These are phyloP conservation scores for Rickenella mellea DNA, from an alignment of 768 basidiomycete genomes.

Conservation along the genomic window DNA sequence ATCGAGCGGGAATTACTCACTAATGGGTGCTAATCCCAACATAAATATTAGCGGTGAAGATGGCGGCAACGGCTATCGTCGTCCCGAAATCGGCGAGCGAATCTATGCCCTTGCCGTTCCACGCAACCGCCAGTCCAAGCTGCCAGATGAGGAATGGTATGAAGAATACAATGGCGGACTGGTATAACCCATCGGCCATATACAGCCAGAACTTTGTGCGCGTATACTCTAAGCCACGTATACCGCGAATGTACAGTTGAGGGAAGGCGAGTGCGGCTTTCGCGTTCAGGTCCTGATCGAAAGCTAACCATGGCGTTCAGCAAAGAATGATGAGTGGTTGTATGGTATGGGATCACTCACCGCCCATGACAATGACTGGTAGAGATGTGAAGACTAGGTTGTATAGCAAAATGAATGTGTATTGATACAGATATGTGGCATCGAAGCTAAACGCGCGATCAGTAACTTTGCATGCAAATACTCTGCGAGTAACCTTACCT, in stretches of 20 bases:
- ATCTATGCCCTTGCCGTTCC: slow-evolving; percentile 73
- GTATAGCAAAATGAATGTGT: slow-evolving; percentile 87
- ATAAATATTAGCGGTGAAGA: slow-evolving; percentile 81
- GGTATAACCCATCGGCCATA: slow-evolving; percentile 92
- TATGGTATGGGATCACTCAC: slow-evolving; percentile 28
- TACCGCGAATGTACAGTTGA: slow-evolving; percentile 91
- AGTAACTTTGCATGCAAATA: slow-evolving; percentile 7
- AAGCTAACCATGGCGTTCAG: slow-evolving; percentile 46
- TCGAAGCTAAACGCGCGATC: slow-evolving; percentile 55
- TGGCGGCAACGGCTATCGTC: slow-evolving; percentile 79
- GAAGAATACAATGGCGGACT: slow-evolving; percentile 81
- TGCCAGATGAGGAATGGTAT: slow-evolving; percentile 74
- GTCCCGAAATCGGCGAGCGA: slow-evolving; percentile 86
- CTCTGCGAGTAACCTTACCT: slow-evolving; percentile 33
- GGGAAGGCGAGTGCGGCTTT: slow-evolving; percentile 87
- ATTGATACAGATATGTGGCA: slow-evolving; percentile 90
- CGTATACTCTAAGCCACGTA: slow-evolving; percentile 89
- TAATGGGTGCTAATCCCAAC: slow-evolving; percentile 87
- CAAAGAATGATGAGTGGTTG: slow-evolving; percentile 7
- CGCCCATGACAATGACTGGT: slow-evolving; percentile 85
- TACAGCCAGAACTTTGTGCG: slow-evolving; percentile 88
- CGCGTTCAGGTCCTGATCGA: slow-evolving; percentile 92
- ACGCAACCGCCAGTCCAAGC: slow-evolving; percentile 53
- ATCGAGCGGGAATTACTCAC: slow-evolving; percentile 41
- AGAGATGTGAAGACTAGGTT: slow-evolving; percentile 91